Evolutionary conservation across 2,329 filamentous ascomycete genomes (phyloP), one percentile per base, ranked within the genome.

Genomic region (Ustulina deusta): DNA sequence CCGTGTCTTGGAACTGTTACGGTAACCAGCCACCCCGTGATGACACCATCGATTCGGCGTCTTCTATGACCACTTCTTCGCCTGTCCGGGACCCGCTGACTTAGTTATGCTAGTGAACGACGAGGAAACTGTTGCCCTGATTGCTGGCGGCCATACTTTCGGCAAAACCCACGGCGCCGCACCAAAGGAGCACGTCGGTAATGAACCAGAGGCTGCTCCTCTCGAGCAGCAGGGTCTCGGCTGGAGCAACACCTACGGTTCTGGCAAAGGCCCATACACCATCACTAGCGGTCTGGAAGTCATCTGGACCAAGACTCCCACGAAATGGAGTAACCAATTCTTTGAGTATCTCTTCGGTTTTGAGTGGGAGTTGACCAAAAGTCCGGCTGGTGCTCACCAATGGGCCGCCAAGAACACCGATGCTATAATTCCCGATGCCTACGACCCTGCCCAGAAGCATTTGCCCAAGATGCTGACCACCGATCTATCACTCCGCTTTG

Each of bases 141-240:
- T 94, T 77, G 90, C 90, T 44, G 92, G 92, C 76, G 92, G 92
- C 44, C 92, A 94, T 83, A 85, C 88, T 29, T 93, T 94, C 74
- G 92, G 92, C 75, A 94, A 94, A 87, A 93, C 91, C 0, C 92
- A 94, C 80, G 92, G 92, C 74, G 91, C 92, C 36, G 91, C 81
- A 64, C 82, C 88, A 17, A 81, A 85, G 20, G 85, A 86, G 70
- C 86, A 93, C 74, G 85, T 93, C 57, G 90, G 90, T 62, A 80
- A 83, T 20, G 92, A 92, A 79, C 92, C 92, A 22, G 86, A 89
- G 74, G 90, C 82, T 13, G 90, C 90, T 62, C 78, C 79, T 46
- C 80, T 94, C 36, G 87, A 90, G 74, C 78, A 86, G 70, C 90
- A 93, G 77, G 92, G 92, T 69, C 81, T 94, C 11, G 92, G 92